Evolutionary conservation across 768 basidiomycete genomes (phyloP).

Genomic region (Lentinula boryana): DNA sequence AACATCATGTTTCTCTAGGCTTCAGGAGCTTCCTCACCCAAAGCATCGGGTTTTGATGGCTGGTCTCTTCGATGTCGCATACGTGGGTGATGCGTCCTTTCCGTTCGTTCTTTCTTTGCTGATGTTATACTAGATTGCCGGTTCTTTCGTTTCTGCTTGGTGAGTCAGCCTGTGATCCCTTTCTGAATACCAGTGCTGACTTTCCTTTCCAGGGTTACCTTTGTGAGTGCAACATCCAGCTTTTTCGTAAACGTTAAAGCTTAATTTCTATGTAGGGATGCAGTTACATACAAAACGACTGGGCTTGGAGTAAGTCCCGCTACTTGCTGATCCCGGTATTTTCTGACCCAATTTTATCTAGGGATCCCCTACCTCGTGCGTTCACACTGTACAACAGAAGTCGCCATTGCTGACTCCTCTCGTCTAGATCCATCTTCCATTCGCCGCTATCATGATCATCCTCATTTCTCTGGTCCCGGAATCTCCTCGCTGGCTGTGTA

Average conservation of each 20-base stretch:
- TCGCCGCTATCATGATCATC: constrained; percentile 2
- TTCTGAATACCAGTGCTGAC: background rate
- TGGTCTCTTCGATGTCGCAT: constrained; percentile 8
- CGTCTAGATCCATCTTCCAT: constrained; percentile 2
- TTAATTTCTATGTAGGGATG: background rate
- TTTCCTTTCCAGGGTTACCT: background rate
- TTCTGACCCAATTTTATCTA: background rate
- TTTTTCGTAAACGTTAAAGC: background rate
- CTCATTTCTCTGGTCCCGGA: constrained; percentile 4
- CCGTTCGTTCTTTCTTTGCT: background rate
- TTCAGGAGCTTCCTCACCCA: constrained; percentile 6
- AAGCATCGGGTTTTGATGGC: constrained; percentile 2
- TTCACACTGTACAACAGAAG: background rate
- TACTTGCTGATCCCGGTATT: background rate
- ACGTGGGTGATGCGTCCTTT: background rate
- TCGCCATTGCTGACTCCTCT: background rate
- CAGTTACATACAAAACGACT: constrained; percentile 2
- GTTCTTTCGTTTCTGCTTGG: constrained; percentile 6
- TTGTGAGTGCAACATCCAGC: background rate
- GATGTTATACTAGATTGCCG: background rate
- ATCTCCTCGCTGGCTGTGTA: constrained; percentile 6
- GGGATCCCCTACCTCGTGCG: constrained; percentile 6
- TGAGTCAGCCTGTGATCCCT: background rate
- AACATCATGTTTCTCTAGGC: background rate
- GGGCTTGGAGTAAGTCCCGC: constrained; percentile 1